Evolutionary conservation across 1,284 basidiomycete species (phyloP).

Genomic region (Melampsora americana): DNA sequence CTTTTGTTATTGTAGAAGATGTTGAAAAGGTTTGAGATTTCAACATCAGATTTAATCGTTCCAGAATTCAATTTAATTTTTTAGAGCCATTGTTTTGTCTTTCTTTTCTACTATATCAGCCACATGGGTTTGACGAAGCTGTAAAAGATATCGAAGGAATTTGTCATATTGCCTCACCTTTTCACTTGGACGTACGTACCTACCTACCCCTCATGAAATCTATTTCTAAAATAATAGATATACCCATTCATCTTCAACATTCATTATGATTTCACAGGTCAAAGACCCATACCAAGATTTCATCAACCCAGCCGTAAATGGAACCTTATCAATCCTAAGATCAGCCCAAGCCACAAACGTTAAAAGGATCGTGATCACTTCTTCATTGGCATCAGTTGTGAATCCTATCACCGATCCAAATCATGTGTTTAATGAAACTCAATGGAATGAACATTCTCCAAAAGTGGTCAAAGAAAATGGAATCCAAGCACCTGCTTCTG

Average conservation of each 20-base stretch:
- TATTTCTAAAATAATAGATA: not conserved
- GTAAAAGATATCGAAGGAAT: not conserved
- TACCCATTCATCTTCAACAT: not conserved
- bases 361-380: slow-evolving; percentile 57
- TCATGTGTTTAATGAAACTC: too few relatives aligned
- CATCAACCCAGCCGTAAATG: slow-evolving; percentile 2
- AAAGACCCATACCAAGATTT: not conserved
- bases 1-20: not conserved
- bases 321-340: too few relatives aligned
- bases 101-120: not conserved
- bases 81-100: not conserved
- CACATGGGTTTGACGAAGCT: not conserved
- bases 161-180: not conserved
- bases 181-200: not conserved
- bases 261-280: too few relatives aligned
- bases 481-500: not conserved
- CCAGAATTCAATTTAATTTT: not conserved
- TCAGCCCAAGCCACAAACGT: slow-evolving; percentile 51
- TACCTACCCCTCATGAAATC: not conserved
- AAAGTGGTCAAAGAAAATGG: slow-evolving; percentile 2
- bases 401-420: slow-evolving; percentile 22
- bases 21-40: not conserved
- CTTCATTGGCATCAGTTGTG: slow-evolving; percentile 55
- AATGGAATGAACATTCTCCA: slow-evolving; percentile 10
- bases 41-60: not conserved